Percentiles rank a stretch among this genome's conserved stretches.
These are phyloP conservation scores for Postia placenta DNA, from an alignment of 768 basidiomycete species.

Conservation along the genomic window DNA sequence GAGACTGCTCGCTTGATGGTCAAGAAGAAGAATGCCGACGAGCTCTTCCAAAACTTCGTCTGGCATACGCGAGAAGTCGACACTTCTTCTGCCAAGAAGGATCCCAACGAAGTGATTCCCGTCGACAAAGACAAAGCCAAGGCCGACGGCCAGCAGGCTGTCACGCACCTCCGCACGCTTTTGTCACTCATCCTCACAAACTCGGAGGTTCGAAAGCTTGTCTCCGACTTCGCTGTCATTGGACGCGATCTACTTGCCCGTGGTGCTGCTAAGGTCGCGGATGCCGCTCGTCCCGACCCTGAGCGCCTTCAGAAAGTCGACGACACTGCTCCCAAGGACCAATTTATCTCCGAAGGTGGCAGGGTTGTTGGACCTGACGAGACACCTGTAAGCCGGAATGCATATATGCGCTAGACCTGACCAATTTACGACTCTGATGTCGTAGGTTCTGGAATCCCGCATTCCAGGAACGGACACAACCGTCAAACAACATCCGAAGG, in stretches of 20 bases:
- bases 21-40: conserved; percentile 82
- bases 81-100: conserved; percentile 35
- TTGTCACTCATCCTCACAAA: conserved; percentile 86
- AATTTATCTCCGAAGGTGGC: conserved; percentile 49
- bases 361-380: conserved; percentile 37
- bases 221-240: conserved; percentile 70
- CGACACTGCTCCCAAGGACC: conserved; percentile 58
- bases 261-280: conserved; percentile 64
- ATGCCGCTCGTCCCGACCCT: conserved; percentile 56
- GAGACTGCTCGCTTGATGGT: conserved; percentile 68
- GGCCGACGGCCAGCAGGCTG: conserved; percentile 41
- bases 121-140: conserved; percentile 41
- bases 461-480: conserved; percentile 39
- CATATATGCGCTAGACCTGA: not conserved
- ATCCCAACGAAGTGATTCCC: conserved; percentile 35
- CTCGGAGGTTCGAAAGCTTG: conserved; percentile 85
- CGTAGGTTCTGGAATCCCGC: conserved; percentile 31
- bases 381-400: conserved; percentile 31
- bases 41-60: conserved; percentile 87
- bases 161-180: conserved; percentile 83
- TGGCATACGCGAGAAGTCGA: conserved; percentile 67
- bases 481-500: conserved; percentile 46
- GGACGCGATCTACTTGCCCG: conserved; percentile 82
- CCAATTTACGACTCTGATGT: too few species aligned
- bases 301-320: conserved; percentile 62